Base-by-base conservation (phyloP, 2,329 filamentous ascomycete species). In the Periglandula ipomoeae region DNA sequence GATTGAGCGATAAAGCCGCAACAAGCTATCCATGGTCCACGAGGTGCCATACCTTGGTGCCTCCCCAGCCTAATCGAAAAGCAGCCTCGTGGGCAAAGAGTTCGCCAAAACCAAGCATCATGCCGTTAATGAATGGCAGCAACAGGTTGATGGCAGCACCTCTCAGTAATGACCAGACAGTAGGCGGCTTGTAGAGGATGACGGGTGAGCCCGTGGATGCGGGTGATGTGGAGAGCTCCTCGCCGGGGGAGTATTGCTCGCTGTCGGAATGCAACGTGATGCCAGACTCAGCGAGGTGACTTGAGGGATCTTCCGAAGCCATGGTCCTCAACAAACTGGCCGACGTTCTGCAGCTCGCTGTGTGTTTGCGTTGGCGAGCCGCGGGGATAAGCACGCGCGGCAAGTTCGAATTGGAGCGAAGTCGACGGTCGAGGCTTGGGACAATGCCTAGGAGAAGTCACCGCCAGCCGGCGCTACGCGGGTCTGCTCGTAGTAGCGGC, bases 51-150 rank as follows among this genome's bases (percentile, higher is more conserved):
- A 96, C 93, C 81, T 93, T 95, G 52, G 93, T 97, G 48, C 85
- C 85, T 55, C 86, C 84, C 93, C 93, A 98, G 52, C 93, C 93
- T 58, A 97, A 72, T 60, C 91, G 76, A 63, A 91, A 98, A 2
- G 93, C 93, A 45, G 88, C 85, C 71, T 98, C 93, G 63, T 98
- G 93, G 48, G 93, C 93, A 67, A 98, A 91, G 46, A 98, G 71
- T 71, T 98, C 93, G 57, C 93, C 93, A 62, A 98, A 96, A 2
- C 93, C 93, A 61, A 98, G 71, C 93, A 98, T 98, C 74, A 98
- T 79, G 42, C 93, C 93, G 70, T 98, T 98, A 62, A 98, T 81
- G 61, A 98, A 98, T 0, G 93, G 93, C 19, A 98, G 70, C 1
- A 98, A 61, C n/a, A 98, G 73, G 65, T 98, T 98, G 70, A 98